Base-by-base conservation (phyloP, 2,329 filamentous ascomycete species). In the Penicillium sp. region DNA sequence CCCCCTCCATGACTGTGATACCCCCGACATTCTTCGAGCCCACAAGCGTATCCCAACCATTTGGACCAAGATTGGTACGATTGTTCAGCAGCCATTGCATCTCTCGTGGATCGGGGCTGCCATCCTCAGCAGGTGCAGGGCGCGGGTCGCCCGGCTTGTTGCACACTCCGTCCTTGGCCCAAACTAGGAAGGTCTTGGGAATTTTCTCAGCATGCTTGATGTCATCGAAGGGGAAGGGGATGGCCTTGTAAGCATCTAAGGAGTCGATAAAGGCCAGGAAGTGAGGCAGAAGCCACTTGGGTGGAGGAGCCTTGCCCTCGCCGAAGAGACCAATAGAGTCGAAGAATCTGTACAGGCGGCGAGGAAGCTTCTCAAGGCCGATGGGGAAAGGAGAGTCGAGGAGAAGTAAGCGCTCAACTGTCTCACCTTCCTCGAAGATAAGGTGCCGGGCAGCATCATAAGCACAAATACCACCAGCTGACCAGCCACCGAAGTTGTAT, bases 381-480 rank as follows among this genome's bases (percentile, higher is more conserved):
- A 88, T 80, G 1, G 89, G 89, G 71, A 85, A 88, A 0, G 89
- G 89, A 0, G 87, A 82, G 70, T 91, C 89, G 53, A 91, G 85
- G 56, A 91, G 80, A 57, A 91, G 81, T 12, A 91, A 80, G 56
- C 85, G 79, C 5, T 86, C 84, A 4, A 90, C 86, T 19, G 72
- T 72, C 49, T 90, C 85, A 17, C 85, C 84, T 3, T 81, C 82
- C 64, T 83, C 82, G 54, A 74, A 68, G 61, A 82, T 82, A 17
- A 91, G 81, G 65, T 89, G 85, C 58, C 84, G 84, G 66, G 87
- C 84, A 10, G 88, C 87, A 68, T 90, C 87, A 70, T 86, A 91
- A 45, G 89, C 89, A 62, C 89, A 88, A 53, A 91, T 88, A 38
- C 90, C 90, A 28, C 90, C 91, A 1, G 89, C 90, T n/a, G 87